Evolutionary conservation across 805 yeast genomes (phyloP), one percentile per base, ranked within the genome.

Genomic region (Suhomyces canberraensis): DNA sequence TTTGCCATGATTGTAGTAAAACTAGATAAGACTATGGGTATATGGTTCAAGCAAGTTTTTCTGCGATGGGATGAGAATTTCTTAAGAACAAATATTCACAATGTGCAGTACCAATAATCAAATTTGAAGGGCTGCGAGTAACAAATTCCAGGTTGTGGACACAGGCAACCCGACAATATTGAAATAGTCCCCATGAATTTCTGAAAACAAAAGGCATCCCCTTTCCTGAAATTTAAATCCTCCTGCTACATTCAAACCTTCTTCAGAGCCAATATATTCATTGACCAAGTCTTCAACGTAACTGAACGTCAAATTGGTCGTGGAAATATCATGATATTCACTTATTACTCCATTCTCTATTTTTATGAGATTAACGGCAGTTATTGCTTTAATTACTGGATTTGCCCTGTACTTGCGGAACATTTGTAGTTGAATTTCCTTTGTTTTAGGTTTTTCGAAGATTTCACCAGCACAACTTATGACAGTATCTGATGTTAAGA

Each of bases 111-210:
- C 16, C n/a, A n/a, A n/a, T n/a, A n/a, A n/a, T n/a, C n/a, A n/a
- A 7, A 27, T 20, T 7, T 20, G 22, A 20, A 20, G 22, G 11
- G 37, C 37, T n/a, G 57, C 52, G 30, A 60, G 60, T 26, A 78
- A 51, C 39, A 78, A 54, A 35, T 56, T 51, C 50, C 73, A 75
- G 0, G 91, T 78, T 24, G 61, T 66, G 30, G 73, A 69, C 17
- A 78, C 75, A 1, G 98, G 98, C 38, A 91, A 63, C 0, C 98
- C 98, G 3, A 91, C 91, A 11, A 87, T 84, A 54, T 88, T 91
- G 59, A 73, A 79, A 52, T 76, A 86, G 55, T 91, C 98, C 0
- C 98, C 98, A 1, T 70, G 69, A 9, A 89, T 73, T 11, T 62
- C 60, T 15, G 68, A 59, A 45, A 93, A 76, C 44, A 91, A 61